Percentiles rank a stretch among this genome's conserved stretches.
These are phyloP conservation scores for Paecilomyces niveus DNA, from an alignment of 2,329 filamentous ascomycete genomes.

Conservation along the genomic window DNA sequence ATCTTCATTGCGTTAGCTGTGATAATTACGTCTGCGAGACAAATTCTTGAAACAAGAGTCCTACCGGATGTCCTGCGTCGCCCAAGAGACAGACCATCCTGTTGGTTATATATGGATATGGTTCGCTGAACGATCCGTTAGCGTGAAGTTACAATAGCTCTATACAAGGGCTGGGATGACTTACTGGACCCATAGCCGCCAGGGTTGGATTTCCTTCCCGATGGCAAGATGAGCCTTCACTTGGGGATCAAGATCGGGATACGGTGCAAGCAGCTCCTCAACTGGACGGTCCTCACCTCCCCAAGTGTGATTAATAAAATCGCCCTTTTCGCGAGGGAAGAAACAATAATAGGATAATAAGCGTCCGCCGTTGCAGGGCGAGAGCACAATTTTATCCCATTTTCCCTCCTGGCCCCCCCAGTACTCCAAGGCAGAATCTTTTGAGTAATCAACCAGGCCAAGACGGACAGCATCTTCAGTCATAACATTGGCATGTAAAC, in stretches of 20 bases:
- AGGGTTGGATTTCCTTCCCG: conserved; percentile 57
- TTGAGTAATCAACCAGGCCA: conserved; percentile 57
- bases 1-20: conserved; percentile 27
- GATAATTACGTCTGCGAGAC: too few relatives aligned
- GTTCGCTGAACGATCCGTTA: conserved; percentile 22
- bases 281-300: conserved; percentile 44
- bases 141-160: too few relatives aligned
- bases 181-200: conserved; percentile 57
- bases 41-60: too few relatives aligned
- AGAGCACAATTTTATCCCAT: conserved; percentile 64
- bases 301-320: conserved; percentile 58
- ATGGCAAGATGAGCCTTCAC: conserved; percentile 53
- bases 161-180: too few relatives aligned
- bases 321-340: conserved; percentile 54
- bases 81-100: conserved; percentile 52
- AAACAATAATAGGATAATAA: conserved; percentile 65
- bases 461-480: conserved; percentile 54
- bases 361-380: conserved; percentile 59
- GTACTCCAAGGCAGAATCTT: conserved; percentile 57
- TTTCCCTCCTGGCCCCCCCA: conserved; percentile 58
- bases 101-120: conserved; percentile 53
- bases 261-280: conserved; percentile 55
- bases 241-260: conserved; percentile 52
- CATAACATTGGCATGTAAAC: conserved; percentile 57
- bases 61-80: conserved; percentile 55